Conservation (phyloP, 1,139 yeast genomes). For the Magnusiomyces ingens region DNA sequence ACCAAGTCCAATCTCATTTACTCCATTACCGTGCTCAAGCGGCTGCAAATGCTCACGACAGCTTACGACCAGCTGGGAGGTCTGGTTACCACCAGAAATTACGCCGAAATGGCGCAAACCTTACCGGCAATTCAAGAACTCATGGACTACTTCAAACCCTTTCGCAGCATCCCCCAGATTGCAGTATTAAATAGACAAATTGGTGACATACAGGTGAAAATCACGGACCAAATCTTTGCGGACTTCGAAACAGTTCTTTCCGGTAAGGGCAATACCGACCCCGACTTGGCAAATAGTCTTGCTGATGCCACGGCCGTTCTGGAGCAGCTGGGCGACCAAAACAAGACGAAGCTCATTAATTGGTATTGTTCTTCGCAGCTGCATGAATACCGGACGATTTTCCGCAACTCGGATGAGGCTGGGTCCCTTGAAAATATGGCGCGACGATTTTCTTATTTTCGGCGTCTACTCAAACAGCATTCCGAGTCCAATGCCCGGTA, state of each 20-base stretch:
- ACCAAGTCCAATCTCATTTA: slow-evolving; percentile 76
- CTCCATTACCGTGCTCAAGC: slow-evolving; percentile 78
- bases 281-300: slow-evolving; percentile 28
- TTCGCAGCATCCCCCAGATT: slow-evolving; percentile 77
- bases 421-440: slow-evolving; percentile 84
- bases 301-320: slow-evolving; percentile 64
- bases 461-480: slow-evolving; percentile 58
- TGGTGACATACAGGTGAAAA: slow-evolving; percentile 53
- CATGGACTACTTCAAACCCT: slow-evolving; percentile 68
- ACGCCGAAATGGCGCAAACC: slow-evolving; percentile 59
- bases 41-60: slow-evolving; percentile 77
- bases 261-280: slow-evolving; percentile 12
- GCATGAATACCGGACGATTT: slow-evolving; percentile 67
- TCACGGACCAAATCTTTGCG: slow-evolving; percentile 65
- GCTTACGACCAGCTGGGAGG: slow-evolving; percentile 63
- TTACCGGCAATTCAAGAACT: slow-evolving; percentile 76
- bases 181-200: slow-evolving; percentile 62
- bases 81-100: slow-evolving; percentile 45
- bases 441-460: slow-evolving; percentile 75
- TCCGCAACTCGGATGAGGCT: slow-evolving; percentile 79
- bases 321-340: slow-evolving; percentile 40
- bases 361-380: slow-evolving; percentile 73
- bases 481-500: slow-evolving; percentile 45
- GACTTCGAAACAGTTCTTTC: slow-evolving; percentile 54
- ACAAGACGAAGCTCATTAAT: slow-evolving; percentile 54